Evolutionary conservation across 2,329 filamentous ascomycete genomes (phyloP).

Genomic region (Curvularia verruculosa): DNA sequence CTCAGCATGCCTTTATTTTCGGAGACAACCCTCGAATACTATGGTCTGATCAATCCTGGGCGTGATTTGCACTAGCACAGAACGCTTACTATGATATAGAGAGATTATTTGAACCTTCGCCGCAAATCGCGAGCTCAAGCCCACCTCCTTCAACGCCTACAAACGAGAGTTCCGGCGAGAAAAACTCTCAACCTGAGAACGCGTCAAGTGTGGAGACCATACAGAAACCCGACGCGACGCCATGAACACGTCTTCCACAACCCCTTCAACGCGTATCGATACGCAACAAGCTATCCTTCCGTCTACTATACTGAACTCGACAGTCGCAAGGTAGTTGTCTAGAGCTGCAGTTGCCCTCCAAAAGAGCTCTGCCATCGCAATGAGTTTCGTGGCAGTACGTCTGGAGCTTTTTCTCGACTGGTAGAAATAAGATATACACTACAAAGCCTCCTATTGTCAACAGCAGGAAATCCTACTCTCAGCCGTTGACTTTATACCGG

Average conservation of each 20-base stretch:
- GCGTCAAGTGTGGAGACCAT: background rate
- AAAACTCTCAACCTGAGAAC: background rate
- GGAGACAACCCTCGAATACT: background rate
- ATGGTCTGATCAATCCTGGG: background rate
- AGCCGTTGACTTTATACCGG: no score
- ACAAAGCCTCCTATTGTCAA: no score
- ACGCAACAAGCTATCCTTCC: background rate
- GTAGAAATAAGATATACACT: no score
- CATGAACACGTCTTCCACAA: background rate
- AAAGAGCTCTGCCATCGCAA: background rate
- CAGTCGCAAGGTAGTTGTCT: no score
- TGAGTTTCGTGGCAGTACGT: background rate
- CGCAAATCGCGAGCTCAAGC: background rate
- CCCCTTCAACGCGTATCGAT: background rate
- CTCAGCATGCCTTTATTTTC: background rate
- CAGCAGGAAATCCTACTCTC: no score
- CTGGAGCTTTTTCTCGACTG: background rate
- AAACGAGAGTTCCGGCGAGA: background rate
- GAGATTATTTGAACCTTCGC: background rate
- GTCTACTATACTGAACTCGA: background rate
- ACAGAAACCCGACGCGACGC: background rate
- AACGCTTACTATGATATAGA: background rate
- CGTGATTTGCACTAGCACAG: background rate
- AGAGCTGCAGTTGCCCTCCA: background rate
- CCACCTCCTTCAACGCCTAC: background rate